A percentile compares a stretch with the other conserved stretches of the same genome.
Evolutionary conservation across 345 rosid species (phyloP).

Genomic region (Luvunga scandens): DNA sequence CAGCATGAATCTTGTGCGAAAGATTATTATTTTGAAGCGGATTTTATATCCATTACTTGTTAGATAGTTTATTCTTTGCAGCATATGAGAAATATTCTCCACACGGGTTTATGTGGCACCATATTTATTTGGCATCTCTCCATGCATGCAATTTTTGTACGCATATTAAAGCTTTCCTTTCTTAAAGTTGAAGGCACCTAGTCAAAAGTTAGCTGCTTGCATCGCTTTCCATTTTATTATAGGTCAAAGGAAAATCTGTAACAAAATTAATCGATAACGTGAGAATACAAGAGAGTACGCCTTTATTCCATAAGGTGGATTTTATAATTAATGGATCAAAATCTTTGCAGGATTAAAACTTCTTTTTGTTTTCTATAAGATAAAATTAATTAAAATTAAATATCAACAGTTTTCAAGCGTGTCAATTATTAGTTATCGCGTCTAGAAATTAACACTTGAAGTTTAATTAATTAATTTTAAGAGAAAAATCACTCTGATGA

Average conservation of each 20-base stretch:
- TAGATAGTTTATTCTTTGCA: constrained; percentile 6
- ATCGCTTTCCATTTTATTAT: not conserved
- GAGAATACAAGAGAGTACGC: not conserved
- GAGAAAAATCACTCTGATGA: too few relatives aligned
- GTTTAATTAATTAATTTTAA: too few relatives aligned
- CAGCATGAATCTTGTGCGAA: not conserved
- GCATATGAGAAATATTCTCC: not conserved
- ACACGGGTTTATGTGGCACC: not conserved
- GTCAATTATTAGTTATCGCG: too few relatives aligned
- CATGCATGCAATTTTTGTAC: not conserved
- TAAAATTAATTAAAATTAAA: too few relatives aligned
- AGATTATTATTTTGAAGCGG: not conserved
- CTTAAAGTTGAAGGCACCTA: not conserved
- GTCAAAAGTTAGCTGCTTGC: not conserved
- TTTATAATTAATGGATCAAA: too few relatives aligned
- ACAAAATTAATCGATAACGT: not conserved
- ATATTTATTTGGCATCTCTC: not conserved
- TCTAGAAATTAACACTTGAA: too few relatives aligned
- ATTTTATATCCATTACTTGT: constrained; percentile 17
- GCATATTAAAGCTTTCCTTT: not conserved
- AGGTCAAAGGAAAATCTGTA: not conserved
- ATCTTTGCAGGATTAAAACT: too few relatives aligned
- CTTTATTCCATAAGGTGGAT: not conserved
- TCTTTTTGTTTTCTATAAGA: too few relatives aligned
- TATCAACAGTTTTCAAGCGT: too few relatives aligned